Conservation (phyloP, 495 filamentous ascomycete species). For the Aspergillus mulundensis region DNA sequence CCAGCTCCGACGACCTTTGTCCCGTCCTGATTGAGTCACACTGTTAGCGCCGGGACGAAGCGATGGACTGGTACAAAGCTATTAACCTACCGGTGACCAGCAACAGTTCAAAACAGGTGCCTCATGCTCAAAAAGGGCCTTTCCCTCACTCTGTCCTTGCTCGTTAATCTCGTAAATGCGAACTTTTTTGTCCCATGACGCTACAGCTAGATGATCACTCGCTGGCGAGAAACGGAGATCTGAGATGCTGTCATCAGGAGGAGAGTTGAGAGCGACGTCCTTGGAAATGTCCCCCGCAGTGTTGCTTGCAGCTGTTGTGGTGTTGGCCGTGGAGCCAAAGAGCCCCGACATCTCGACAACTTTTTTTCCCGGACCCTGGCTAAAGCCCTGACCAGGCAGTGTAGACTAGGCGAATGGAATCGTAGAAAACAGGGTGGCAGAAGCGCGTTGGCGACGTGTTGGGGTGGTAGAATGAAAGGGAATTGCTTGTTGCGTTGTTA, state of each 20-base stretch:
- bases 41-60: not conserved
- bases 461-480: not conserved
- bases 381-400: not conserved
- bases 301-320: slow-evolving; percentile 50
- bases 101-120: slow-evolving; percentile 72
- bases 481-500: not conserved
- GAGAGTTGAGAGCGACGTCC: slow-evolving; percentile 71
- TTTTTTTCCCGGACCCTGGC: slow-evolving; percentile 1
- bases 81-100: slow-evolving; percentile 73
- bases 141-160: slow-evolving; percentile 67
- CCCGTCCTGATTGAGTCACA: slow-evolving; percentile 50
- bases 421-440: not conserved
- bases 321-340: slow-evolving; percentile 54
- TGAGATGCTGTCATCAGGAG: slow-evolving; percentile 82
- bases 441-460: not conserved
- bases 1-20: slow-evolving; percentile 76
- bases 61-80: slow-evolving; percentile 6
- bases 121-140: slow-evolving; percentile 73
- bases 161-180: slow-evolving; percentile 83
- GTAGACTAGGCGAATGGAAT: not conserved
- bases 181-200: slow-evolving; percentile 92
- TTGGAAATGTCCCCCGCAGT: slow-evolving; percentile 88
- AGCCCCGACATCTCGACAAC: slow-evolving; percentile 46
- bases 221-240: slow-evolving; percentile 77
- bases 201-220: slow-evolving; percentile 73